Conservation (phyloP, 495 filamentous ascomycete species). For the Xeromyces bisporus region DNA sequence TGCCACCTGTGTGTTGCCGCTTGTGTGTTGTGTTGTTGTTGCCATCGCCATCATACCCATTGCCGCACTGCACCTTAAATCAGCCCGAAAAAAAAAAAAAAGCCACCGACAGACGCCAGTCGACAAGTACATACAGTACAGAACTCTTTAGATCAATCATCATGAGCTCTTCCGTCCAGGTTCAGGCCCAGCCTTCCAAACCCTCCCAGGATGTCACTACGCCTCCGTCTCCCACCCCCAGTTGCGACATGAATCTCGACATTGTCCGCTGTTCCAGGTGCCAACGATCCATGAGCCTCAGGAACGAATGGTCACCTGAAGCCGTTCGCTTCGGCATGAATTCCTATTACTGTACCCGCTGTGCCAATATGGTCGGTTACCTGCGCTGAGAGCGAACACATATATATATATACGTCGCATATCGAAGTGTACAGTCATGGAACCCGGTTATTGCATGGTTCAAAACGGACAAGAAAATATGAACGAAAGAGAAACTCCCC, state of each 20-base stretch:
- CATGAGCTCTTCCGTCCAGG: conserved; percentile 26
- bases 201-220: conserved; percentile 4
- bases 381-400: conserved; percentile 37
- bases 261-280: conserved; percentile 34
- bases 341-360: conserved; percentile 63
- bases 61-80: background rate
- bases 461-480: no score
- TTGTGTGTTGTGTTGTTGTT: no score
- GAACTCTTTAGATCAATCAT: conserved; percentile 1
- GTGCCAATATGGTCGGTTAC: conserved; percentile 54
- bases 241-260: conserved; percentile 16
- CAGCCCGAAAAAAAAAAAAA: background rate
- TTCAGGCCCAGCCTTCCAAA: conserved; percentile 17
- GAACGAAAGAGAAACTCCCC: no score
- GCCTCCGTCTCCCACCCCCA: conserved; percentile 9
- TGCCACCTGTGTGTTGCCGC: no score
- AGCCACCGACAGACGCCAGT: background rate
- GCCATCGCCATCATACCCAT: background rate
- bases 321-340: conserved; percentile 60
- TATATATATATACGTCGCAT: no score
- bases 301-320: conserved; percentile 24
- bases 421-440: no score
- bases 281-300: conserved; percentile 30
- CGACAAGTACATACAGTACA: background rate
- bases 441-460: no score